phyloP scores from a whole-genome alignment of 192 early-diverging fungal species.

The Mortierella hygrophila region DNA sequence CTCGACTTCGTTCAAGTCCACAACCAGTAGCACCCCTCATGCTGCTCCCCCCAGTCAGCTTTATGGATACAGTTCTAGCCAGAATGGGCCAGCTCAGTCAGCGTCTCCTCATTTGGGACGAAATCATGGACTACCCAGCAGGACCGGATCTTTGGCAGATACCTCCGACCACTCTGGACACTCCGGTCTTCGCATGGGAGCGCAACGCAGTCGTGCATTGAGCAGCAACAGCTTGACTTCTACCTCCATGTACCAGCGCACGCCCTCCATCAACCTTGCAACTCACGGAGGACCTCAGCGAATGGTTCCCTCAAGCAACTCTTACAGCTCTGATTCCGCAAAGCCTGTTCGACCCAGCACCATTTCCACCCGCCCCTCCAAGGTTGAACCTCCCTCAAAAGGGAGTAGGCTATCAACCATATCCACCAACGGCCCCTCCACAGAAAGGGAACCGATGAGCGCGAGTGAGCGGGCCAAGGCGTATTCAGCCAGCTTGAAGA shows the following conservation, averaged over 20 bases:
- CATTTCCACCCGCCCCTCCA: constrained; percentile 15
- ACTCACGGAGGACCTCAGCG: constrained; percentile 46
- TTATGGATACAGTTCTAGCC: constrained; percentile 20
- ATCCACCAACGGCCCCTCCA: constrained; percentile 2
- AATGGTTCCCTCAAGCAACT: constrained; percentile 12
- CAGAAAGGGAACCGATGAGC: constrained; percentile 30
- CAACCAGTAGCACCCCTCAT: constrained; percentile 1
- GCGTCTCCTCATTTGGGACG: not conserved
- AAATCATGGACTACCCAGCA: constrained; percentile 37
- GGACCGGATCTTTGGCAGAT: constrained; percentile 20
- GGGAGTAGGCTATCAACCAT: constrained; percentile 21
- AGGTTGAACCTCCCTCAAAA: constrained; percentile 33
- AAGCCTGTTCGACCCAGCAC: constrained; percentile 26
- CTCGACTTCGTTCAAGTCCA: constrained; percentile 18
- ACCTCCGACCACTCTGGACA: constrained; percentile 18
- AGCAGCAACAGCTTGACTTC: constrained; percentile 15
- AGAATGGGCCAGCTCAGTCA: constrained; percentile 2
- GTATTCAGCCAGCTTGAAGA: constrained; percentile 41
- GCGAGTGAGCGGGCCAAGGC: constrained; percentile 51
- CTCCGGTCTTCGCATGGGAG: constrained; percentile 10
- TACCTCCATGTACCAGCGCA: constrained; percentile 29
- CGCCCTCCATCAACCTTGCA: constrained; percentile 41
- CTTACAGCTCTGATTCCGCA: constrained; percentile 10
- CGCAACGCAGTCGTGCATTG: constrained; percentile 33
- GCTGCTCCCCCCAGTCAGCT: constrained; percentile 1